A percentile compares a stretch with the other conserved stretches of the same genome.
Evolutionary conservation across 2,329 filamentous ascomycete species (phyloP).

Genomic region (Didymella exigua): DNA sequence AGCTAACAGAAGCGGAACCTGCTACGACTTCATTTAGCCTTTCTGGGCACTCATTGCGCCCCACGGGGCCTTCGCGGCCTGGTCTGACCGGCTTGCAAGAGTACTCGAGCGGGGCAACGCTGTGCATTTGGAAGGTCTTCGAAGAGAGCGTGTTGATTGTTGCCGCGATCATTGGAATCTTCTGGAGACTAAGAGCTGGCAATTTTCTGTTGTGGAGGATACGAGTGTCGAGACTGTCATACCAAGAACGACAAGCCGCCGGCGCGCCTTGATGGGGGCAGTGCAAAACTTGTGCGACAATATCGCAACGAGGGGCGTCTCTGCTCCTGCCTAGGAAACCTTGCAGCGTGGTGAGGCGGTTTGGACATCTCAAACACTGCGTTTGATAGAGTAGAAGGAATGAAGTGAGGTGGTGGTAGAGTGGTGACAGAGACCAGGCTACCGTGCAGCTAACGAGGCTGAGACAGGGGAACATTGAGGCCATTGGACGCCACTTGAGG

Average conservation of each 20-base stretch:
- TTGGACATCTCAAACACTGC: neutral
- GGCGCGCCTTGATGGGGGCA: neutral
- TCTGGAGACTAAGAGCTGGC: neutral
- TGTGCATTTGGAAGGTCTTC: neutral
- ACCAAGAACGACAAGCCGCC: neutral
- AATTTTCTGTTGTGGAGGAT: neutral
- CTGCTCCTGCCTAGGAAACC: neutral
- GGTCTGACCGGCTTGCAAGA: neutral
- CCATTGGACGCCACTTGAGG: neutral
- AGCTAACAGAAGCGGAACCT: neutral
- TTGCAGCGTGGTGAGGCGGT: neutral
- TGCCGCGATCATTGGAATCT: neutral
- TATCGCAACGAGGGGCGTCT: neutral
- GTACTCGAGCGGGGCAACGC: neutral
- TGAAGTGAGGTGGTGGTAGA: neutral
- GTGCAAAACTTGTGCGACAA: neutral
- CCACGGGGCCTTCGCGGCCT: slow-evolving; percentile 2
- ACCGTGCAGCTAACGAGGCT: neutral
- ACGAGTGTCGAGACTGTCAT: neutral
- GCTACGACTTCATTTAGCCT: neutral
- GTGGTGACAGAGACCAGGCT: neutral
- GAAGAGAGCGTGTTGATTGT: neutral
- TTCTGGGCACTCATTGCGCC: slow-evolving; percentile 11
- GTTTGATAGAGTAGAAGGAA: neutral
- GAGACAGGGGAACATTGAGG: neutral